phyloP scores from a whole-genome alignment of 441 rosid genomes.

The Corymbia citriodora region DNA sequence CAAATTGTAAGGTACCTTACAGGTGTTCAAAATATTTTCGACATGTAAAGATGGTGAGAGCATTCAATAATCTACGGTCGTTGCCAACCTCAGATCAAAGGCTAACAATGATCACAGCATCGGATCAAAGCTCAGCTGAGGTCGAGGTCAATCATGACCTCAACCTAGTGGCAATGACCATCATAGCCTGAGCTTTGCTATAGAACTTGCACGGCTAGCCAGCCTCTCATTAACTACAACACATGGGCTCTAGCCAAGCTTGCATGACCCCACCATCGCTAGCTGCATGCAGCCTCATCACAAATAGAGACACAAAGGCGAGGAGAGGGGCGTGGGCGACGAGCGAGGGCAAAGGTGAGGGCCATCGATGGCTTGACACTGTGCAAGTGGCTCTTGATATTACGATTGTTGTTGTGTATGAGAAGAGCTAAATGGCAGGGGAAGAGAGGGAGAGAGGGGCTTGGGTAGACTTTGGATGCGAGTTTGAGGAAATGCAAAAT shows the following conservation, averaged over 20 bases:
- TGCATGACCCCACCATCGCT: background rate
- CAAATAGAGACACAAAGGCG: background rate
- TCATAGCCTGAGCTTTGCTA: background rate
- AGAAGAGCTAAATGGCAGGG: background rate
- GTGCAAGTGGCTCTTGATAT: background rate
- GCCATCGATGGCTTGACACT: background rate
- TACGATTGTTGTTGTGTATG: background rate
- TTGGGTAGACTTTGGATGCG: background rate
- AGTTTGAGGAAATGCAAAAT: background rate
- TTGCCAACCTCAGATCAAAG: background rate
- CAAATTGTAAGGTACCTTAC: background rate
- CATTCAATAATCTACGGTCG: background rate
- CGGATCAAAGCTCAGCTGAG: background rate
- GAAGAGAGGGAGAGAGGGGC: background rate
- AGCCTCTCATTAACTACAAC: background rate
- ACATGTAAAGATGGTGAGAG: background rate
- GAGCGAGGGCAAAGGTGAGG: background rate
- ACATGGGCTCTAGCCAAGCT: background rate
- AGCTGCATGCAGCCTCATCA: background rate
- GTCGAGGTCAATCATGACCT: background rate
- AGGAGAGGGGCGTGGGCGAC: background rate
- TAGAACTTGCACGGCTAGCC: background rate
- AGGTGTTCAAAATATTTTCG: background rate
- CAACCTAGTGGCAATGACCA: background rate
- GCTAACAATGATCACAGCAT: rapidly evolving